Evolutionary conservation across 179 eudicot species (phyloP), one percentile per base, ranked within the genome.

Genomic region (Corrigiola litoralis): DNA sequence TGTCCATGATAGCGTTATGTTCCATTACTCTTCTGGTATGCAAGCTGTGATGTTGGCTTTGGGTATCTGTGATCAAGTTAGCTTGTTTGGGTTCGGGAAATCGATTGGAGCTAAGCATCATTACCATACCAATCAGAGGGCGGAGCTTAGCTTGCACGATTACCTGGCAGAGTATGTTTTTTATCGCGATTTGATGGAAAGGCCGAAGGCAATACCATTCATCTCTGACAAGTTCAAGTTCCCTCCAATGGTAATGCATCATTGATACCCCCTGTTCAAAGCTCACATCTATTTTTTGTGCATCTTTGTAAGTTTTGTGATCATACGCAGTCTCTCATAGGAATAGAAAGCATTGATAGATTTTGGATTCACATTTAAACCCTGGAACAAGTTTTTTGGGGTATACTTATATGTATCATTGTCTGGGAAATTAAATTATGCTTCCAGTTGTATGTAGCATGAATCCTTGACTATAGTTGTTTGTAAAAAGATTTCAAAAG

Each of bases 1-100:
- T 20, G 79, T 87, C 20, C 95, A 89, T 29, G 98, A 82, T 11
- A 89, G 95, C 5, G 21, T 69, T 8, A 54, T 78, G 62, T 92
- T 92, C 63, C 97, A 92, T 76, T 89, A 92, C 79, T 92, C 97
- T 23, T 92, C 97, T 0, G 97, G 98, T 37, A 85, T 92, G 95
- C 98, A 92, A 69, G 98, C 98, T 8, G 85, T 92, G 52, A 76
- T 81, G 86, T 63, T 92, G 37, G 91, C 98, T 28, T 55, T 84
- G 63, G 98, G 98, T 40, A 62, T 85, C 37, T 92, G 98, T 73
- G 95, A 92, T 11, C 71, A 61, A 62, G 92, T 92, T 29, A 84
- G 96, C 45, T 38, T 92, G 18, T 85, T 85, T 37, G 98, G 98
- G 65, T 92, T 87, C 52, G 98, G 98, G 68, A 92, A 92, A 65